Conservation (phyloP, 352 stramenopile genomes). For the Globisporangium heterothallicum region DNA sequence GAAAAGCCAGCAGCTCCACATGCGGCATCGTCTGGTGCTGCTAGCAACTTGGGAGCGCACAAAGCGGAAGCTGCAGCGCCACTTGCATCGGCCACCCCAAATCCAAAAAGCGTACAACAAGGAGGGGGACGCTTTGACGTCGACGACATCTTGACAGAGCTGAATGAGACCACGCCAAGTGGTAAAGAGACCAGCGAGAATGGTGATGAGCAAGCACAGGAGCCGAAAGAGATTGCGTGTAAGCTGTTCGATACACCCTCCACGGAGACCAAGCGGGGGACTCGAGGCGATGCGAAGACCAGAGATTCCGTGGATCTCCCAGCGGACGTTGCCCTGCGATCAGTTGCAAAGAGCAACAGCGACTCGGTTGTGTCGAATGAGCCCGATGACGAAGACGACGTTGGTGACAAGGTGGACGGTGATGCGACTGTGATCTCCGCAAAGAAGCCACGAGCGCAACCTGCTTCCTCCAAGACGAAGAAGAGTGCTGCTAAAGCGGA, state of each 20-base stretch:
- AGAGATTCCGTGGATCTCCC: constrained; percentile 12
- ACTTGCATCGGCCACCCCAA: constrained; percentile 16
- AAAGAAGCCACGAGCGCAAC: constrained; percentile 5
- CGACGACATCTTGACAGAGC: constrained; percentile 47
- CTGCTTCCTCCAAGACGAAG: background rate
- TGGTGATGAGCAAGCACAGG: constrained; percentile 7
- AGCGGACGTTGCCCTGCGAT: constrained; percentile 30
- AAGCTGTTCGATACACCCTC: constrained; percentile 61
- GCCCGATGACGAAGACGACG: constrained; percentile 19
- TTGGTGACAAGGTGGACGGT: constrained; percentile 10
- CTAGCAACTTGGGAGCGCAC: constrained; percentile 1
- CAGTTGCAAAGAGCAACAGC: constrained; percentile 20
- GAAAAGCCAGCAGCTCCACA: constrained; percentile 4
- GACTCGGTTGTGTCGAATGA: constrained; percentile 10
- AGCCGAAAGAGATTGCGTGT: constrained; percentile 31
- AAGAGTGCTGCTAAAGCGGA: too few species aligned
- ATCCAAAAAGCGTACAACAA: constrained; percentile 16
- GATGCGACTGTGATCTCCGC: constrained; percentile 2
- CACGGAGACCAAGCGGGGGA: constrained; percentile 16
- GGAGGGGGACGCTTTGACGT: constrained; percentile 41
- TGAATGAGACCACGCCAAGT: constrained; percentile 39
- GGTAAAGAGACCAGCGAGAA: constrained; percentile 24
- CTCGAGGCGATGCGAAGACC: background rate
- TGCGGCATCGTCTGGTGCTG: background rate
- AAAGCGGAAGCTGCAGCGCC: background rate